Evolutionary conservation across 441 rosid species (phyloP).

Genomic region (Pelargonium exstipulatum): DNA sequence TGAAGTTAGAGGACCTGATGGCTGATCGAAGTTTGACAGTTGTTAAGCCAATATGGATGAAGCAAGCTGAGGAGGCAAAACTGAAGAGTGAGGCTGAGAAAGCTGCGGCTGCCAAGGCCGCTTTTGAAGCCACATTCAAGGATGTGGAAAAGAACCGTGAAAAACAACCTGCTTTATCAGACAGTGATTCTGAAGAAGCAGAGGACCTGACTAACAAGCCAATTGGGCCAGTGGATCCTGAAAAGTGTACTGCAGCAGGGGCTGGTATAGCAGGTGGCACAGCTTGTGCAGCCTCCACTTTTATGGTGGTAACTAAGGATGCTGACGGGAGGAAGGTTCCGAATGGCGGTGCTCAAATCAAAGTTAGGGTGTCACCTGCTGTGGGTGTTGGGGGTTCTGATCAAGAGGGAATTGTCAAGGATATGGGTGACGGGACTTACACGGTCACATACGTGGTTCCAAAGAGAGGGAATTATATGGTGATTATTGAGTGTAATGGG

Average conservation of each 20-base stretch:
- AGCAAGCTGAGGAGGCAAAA: conserved; percentile 94
- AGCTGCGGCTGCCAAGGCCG: conserved; percentile 90
- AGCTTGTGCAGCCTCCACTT: conserved; percentile 77
- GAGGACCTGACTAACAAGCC: conserved; percentile 67
- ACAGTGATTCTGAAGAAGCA: conserved; percentile 68
- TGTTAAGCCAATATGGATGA: conserved; percentile 83
- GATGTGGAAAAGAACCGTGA: conserved; percentile 39
- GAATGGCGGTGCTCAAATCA: conserved; percentile 63
- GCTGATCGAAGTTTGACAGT: conserved; percentile 41
- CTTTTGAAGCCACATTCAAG: conserved; percentile 91
- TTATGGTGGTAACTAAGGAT: conserved; percentile 78
- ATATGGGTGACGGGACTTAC: conserved; percentile 88
- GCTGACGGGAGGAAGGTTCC: conserved; percentile 80
- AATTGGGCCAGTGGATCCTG: conserved; percentile 78
- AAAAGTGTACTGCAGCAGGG: conserved; percentile 84
- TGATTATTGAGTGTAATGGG: conserved; percentile 79
- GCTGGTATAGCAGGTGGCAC: conserved; percentile 97
- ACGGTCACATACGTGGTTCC: conserved; percentile 89
- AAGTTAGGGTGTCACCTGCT: conserved; percentile 77
- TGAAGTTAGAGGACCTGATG: conserved; percentile 25
- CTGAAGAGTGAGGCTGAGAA: conserved; percentile 86
- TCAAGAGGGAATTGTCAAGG: conserved; percentile 89
- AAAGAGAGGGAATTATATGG: conserved; percentile 96
- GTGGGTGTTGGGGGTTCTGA: conserved; percentile 92
- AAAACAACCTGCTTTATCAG: conserved; percentile 41